Evolutionary conservation across 768 basidiomycete species (phyloP).

Genomic region (Tulasnella sp.): DNA sequence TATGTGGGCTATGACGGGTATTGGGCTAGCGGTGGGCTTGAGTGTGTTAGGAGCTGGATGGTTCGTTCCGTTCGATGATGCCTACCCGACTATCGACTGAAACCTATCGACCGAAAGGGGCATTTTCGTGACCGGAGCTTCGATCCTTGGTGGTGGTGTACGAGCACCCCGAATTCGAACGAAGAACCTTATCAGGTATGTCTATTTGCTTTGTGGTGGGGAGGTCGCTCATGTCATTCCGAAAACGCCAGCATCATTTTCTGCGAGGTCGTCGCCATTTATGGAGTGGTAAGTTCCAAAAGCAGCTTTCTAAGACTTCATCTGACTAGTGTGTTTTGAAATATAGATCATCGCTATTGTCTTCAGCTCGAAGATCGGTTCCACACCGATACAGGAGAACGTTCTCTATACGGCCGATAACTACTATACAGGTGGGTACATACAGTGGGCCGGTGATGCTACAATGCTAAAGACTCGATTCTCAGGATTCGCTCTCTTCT

Average conservation of each 20-base stretch:
- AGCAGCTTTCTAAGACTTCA: background rate
- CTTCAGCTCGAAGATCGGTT: conserved; percentile 68
- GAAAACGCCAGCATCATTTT: conserved; percentile 75
- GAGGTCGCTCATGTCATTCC: background rate
- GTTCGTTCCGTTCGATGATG: conserved; percentile 36
- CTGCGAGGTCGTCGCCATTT: conserved; percentile 98
- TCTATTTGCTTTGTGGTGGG: background rate
- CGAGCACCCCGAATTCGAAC: conserved; percentile 87
- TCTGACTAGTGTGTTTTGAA: background rate
- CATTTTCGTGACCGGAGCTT: conserved; percentile 94
- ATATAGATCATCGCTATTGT: conserved; percentile 91
- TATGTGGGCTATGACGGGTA: conserved; percentile 82
- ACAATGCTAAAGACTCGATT: background rate
- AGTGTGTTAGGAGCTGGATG: conserved; percentile 94
- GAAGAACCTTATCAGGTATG: conserved; percentile 93
- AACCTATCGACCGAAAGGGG: conserved; percentile 47
- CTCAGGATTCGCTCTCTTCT: conserved; percentile 85
- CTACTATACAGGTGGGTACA: conserved; percentile 71
- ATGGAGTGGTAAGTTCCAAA: conserved; percentile 64
- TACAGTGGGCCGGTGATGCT: background rate
- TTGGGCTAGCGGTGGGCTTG: conserved; percentile 85
- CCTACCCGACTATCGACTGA: background rate
- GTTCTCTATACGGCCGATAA: conserved; percentile 73
- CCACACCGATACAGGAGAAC: conserved; percentile 40
- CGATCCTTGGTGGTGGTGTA: conserved; percentile 92